These are phyloP conservation scores for Vitellaria paradoxa DNA, from an alignment of 179 eudicot species.

Conservation along the genomic window DNA sequence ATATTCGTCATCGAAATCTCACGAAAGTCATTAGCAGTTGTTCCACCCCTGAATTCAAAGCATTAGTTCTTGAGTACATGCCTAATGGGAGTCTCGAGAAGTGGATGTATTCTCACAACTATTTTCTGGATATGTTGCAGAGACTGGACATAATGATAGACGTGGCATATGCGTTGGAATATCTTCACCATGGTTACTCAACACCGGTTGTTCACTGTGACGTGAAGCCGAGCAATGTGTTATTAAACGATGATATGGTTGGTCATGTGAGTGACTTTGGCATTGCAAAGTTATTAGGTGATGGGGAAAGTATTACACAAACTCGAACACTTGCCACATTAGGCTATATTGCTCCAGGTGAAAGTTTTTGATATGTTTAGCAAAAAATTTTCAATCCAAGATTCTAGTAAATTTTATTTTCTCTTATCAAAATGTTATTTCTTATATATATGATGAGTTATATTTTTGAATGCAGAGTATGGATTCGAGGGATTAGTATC, in stretches of 20 bases:
- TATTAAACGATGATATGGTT: conserved; percentile 15
- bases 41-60: neutral
- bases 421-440: neutral
- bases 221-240: too few relatives aligned
- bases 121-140: too few relatives aligned
- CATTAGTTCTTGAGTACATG: too few relatives aligned
- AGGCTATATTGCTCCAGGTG: conserved; percentile 25
- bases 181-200: too few relatives aligned
- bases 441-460: neutral
- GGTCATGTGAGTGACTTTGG: conserved; percentile 18
- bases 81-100: too few relatives aligned
- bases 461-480: conserved; percentile 14
- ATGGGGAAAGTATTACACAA: neutral
- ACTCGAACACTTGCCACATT: conserved; percentile 15
- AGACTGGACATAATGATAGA: too few relatives aligned
- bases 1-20: too few relatives aligned
- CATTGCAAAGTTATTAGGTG: conserved; percentile 1
- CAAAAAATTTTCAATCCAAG: neutral
- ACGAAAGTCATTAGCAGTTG: conserved; percentile 3
- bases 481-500: too few relatives aligned
- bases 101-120: too few relatives aligned
- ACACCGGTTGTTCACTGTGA: too few relatives aligned
- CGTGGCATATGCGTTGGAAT: too few relatives aligned
- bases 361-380: neutral
- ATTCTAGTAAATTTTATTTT: neutral